Conservation (phyloP, 2,329 filamentous ascomycete genomes). For the Exophiala bonariae region DNA sequence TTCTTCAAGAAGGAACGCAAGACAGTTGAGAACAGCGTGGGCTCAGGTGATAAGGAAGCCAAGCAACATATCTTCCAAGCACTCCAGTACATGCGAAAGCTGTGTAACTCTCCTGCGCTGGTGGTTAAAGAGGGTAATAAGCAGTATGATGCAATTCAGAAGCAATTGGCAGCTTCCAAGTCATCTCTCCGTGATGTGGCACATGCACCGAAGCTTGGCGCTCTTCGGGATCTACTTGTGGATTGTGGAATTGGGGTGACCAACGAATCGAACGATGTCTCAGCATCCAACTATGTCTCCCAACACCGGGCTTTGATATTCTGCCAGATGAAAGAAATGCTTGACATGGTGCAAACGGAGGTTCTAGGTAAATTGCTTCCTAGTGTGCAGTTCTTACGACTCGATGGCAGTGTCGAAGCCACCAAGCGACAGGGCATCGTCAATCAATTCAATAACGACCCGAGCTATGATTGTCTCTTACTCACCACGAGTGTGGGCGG, state of each 20-base stretch:
- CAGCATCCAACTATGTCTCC: slow-evolving; percentile 75
- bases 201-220: slow-evolving; percentile 90
- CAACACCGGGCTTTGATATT: slow-evolving; percentile 95
- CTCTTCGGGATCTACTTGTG: slow-evolving; percentile 88
- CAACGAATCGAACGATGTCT: slow-evolving; percentile 37
- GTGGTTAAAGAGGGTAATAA: slow-evolving; percentile 94
- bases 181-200: slow-evolving; percentile 79
- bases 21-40: slow-evolving; percentile 79
- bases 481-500: slow-evolving; percentile 95
- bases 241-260: slow-evolving; percentile 92
- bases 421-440: slow-evolving; percentile 95
- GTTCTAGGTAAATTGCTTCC: slow-evolving; percentile 90
- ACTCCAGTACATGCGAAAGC: slow-evolving; percentile 97
- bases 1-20: slow-evolving; percentile 93
- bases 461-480: slow-evolving; percentile 90
- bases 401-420: slow-evolving; percentile 90
- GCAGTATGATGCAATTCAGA: slow-evolving; percentile 84
- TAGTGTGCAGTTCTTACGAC: slow-evolving; percentile 86
- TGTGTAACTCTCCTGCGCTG: slow-evolving; percentile 95
- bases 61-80: slow-evolving; percentile 99
- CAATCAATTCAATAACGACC: slow-evolving; percentile 98
- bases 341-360: slow-evolving; percentile 96
- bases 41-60: slow-evolving; percentile 81
- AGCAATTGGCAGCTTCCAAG: slow-evolving; percentile 73
- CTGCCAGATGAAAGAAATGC: slow-evolving; percentile 99